Evolutionary conservation across 2,329 filamentous ascomycete genomes (phyloP).

Genomic region (Teratosphaeriaceae sp.): DNA sequence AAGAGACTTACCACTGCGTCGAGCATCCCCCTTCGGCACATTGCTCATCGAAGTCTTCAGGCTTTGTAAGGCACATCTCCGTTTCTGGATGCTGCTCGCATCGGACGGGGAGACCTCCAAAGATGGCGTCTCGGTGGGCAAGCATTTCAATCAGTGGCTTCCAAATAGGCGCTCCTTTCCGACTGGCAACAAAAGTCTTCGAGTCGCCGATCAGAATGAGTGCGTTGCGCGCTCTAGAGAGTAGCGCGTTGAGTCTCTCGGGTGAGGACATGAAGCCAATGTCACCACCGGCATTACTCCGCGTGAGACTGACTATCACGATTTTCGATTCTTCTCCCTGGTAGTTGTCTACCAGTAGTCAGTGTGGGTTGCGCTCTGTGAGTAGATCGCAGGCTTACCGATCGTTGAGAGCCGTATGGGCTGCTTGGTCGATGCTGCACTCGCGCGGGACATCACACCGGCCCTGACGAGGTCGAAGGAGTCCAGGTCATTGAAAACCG

Average conservation of each 20-base stretch:
- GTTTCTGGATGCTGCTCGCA: constrained; percentile 55
- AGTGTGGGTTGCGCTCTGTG: background rate
- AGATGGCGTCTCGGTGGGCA: constrained; percentile 30
- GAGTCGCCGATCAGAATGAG: constrained; percentile 68
- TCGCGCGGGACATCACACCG: constrained; percentile 17
- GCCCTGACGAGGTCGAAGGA: constrained; percentile 41
- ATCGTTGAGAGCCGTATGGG: constrained; percentile 33
- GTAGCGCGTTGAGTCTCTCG: constrained; percentile 63
- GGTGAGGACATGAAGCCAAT: constrained; percentile 62
- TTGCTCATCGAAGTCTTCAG: constrained; percentile 53
- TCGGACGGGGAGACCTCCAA: constrained; percentile 50
- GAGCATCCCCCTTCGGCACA: constrained; percentile 67
- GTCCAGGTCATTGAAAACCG: constrained; percentile 58
- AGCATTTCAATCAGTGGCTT: constrained; percentile 15
- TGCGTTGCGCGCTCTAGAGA: constrained; percentile 61
- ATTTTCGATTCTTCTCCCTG: constrained; percentile 71
- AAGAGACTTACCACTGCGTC: constrained; percentile 47
- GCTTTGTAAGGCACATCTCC: constrained; percentile 39
- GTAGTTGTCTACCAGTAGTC: constrained; percentile 48
- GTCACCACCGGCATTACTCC: constrained; percentile 55
- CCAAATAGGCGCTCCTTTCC: constrained; percentile 15
- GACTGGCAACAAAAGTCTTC: constrained; percentile 15
- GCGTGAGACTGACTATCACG: constrained; percentile 62
- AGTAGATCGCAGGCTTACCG: constrained; percentile 27
- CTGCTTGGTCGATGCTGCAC: constrained; percentile 30